Evolutionary conservation across 2,329 filamentous ascomycete genomes (phyloP).

Genomic region (Trichoderma breve): DNA sequence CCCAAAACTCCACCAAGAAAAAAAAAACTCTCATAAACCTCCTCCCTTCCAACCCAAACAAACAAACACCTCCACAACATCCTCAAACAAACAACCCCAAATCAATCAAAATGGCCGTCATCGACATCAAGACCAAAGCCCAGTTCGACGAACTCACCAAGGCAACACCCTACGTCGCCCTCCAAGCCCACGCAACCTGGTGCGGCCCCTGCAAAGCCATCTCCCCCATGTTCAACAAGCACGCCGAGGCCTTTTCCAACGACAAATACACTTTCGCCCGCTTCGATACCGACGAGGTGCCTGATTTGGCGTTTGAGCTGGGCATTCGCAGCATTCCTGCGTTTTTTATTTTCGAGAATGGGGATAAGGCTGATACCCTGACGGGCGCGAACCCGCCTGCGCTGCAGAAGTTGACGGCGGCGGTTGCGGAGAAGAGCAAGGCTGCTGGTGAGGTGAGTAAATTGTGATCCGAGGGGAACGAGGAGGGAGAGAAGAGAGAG

Average conservation of each 20-base stretch:
- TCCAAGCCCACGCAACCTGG: conserved; percentile 61
- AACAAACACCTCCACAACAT: background rate
- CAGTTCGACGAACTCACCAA: conserved; percentile 51
- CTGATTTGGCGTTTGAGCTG: conserved; percentile 50
- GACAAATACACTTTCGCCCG: conserved; percentile 54
- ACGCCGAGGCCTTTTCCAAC: conserved; percentile 40
- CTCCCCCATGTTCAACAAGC: conserved; percentile 51
- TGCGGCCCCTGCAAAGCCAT: conserved; percentile 61
- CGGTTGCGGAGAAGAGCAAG: conserved; percentile 27
- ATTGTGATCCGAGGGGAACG: background rate
- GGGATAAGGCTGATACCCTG: conserved; percentile 46
- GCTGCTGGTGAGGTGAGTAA: conserved; percentile 17
- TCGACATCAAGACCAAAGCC: conserved; percentile 41
- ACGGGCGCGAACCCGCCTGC: conserved; percentile 39
- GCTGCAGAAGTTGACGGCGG: conserved; percentile 32
- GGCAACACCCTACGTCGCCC: conserved; percentile 49
- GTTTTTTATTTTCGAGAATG: conserved; percentile 59
- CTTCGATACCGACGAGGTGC: conserved; percentile 56
- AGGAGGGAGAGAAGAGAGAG: too few relatives aligned
- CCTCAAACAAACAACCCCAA: background rate
- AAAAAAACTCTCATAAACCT: background rate
- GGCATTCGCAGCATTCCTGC: conserved; percentile 57
- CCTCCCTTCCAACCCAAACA: background rate
- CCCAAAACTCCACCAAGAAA: background rate
- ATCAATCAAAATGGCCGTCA: conserved; percentile 27